phyloP scores from a whole-genome alignment of 1,139 yeast species.

The Meyerozyma smithsonii region DNA sequence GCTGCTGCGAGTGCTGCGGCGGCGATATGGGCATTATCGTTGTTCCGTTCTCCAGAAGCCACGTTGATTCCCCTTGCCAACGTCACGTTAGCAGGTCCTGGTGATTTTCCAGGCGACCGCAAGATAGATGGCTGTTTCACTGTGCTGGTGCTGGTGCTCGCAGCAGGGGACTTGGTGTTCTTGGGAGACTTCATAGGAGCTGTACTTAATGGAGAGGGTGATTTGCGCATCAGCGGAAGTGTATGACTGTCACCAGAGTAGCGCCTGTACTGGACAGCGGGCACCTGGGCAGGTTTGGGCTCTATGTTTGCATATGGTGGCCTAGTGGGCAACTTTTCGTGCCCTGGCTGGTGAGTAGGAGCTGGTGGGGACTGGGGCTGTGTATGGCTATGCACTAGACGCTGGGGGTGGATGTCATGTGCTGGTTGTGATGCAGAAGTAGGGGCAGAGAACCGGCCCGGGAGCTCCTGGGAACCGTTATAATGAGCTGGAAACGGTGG shows the following conservation, averaged over 20 bases:
- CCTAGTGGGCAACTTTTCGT: background rate
- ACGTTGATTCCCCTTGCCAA: slow-evolving; percentile 39
- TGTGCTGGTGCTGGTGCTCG: too few relatives aligned
- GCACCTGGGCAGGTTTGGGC: slow-evolving; percentile 12
- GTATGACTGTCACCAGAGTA: background rate
- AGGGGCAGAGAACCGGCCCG: background rate
- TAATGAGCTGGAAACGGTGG: background rate
- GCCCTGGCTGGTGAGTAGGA: background rate
- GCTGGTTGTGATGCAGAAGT: background rate
- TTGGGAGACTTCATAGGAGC: background rate
- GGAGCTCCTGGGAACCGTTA: background rate
- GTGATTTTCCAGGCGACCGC: slow-evolving; percentile 18
- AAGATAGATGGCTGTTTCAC: too few relatives aligned
- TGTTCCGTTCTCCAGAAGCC: slow-evolving; percentile 32
- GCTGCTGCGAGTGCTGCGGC: slow-evolving; percentile 74
- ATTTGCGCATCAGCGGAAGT: background rate
- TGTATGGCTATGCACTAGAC: background rate
- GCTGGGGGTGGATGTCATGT: background rate
- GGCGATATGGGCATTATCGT: slow-evolving; percentile 54
- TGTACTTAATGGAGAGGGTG: background rate
- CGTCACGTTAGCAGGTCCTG: slow-evolving; percentile 49
- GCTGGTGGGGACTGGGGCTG: background rate
- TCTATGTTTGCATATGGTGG: slow-evolving; percentile 4
- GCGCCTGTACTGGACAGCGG: slow-evolving; percentile 10
- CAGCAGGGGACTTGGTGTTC: slow-evolving; percentile 4